phyloP scores from a whole-genome alignment of 2,329 filamentous ascomycete genomes.

The Trichoderma gracile region DNA sequence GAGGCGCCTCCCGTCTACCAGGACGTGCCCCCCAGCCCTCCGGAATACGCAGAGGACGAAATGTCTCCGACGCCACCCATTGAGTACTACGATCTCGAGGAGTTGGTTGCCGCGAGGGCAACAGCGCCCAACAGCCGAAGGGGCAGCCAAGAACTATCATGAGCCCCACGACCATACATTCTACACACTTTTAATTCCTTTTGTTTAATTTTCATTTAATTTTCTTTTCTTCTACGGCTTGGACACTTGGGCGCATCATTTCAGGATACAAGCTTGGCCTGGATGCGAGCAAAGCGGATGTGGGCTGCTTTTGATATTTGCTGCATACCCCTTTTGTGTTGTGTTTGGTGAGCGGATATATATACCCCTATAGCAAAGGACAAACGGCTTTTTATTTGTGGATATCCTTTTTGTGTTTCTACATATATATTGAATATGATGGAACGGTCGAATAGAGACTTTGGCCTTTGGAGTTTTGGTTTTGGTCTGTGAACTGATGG shows the following conservation, averaged over 20 bases:
- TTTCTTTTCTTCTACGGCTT: not conserved
- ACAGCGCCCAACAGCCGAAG: slow-evolving; percentile 26
- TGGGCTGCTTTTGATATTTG: slow-evolving; percentile 1
- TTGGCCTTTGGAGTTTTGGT: not conserved
- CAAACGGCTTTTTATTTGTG: not conserved
- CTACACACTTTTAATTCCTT: not conserved
- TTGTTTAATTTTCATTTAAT: not conserved
- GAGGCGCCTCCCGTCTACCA: slow-evolving; percentile 93
- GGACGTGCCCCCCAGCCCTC: slow-evolving; percentile 85
- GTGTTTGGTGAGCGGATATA: not conserved
- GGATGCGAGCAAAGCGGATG: slow-evolving; percentile 11
- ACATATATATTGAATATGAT: not conserved
- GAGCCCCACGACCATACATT: not conserved
- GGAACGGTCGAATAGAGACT: slow-evolving; percentile 1
- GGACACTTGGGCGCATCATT: not conserved
- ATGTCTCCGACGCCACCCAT: slow-evolving; percentile 30
- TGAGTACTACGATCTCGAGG: slow-evolving; percentile 45
- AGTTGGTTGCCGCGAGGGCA: slow-evolving; percentile 33
- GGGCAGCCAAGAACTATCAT: slow-evolving; percentile 19
- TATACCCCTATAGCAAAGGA: slow-evolving; percentile 20
- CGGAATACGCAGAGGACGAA: slow-evolving; percentile 57
- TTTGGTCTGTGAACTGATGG: not conserved
- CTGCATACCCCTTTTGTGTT: not conserved
- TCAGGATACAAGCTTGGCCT: not conserved
- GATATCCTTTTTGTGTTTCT: not conserved